These are phyloP conservation scores for Diplodia intermedia DNA, from an alignment of 2,329 filamentous ascomycete genomes.

Conservation along the genomic window DNA sequence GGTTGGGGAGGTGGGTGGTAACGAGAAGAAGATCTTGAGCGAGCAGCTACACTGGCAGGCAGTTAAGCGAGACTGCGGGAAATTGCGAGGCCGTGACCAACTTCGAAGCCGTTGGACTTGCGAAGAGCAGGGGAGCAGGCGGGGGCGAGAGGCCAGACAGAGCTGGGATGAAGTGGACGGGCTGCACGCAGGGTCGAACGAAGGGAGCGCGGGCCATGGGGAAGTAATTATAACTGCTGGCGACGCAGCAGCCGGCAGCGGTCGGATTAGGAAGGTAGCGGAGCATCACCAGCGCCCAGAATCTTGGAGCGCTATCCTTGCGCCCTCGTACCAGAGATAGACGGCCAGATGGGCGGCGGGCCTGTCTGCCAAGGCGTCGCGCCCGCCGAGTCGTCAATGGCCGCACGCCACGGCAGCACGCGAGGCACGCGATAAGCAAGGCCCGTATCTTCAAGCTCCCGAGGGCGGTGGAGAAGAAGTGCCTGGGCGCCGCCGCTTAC, in stretches of 20 bases:
- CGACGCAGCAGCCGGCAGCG: not conserved
- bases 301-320: constrained; percentile 15
- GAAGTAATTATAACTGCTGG: constrained; percentile 12
- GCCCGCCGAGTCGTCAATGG: constrained; percentile 11
- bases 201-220: constrained; percentile 12
- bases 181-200: constrained; percentile 12
- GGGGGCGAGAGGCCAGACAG: too few species aligned
- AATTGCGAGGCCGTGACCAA: too few species aligned
- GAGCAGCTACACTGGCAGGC: too few species aligned
- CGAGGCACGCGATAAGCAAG: constrained; percentile 18
- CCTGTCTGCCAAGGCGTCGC: constrained; percentile 9
- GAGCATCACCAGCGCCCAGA: constrained; percentile 12
- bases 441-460: constrained; percentile 25
- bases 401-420: not conserved
- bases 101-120: not conserved
- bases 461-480: constrained; percentile 1
- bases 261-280: constrained; percentile 19
- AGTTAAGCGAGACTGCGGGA: too few species aligned
- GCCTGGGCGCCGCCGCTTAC: constrained; percentile 16
- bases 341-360: constrained; percentile 1
- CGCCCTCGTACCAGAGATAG: constrained; percentile 14
- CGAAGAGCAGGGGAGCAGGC: too few species aligned
- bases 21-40: not conserved
- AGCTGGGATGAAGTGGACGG: constrained; percentile 10
- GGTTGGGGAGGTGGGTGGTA: not conserved